Evolutionary conservation across 1,284 basidiomycete genomes (phyloP), one percentile per base, ranked within the genome.

Genomic region (Rhodotorula sp.): DNA sequence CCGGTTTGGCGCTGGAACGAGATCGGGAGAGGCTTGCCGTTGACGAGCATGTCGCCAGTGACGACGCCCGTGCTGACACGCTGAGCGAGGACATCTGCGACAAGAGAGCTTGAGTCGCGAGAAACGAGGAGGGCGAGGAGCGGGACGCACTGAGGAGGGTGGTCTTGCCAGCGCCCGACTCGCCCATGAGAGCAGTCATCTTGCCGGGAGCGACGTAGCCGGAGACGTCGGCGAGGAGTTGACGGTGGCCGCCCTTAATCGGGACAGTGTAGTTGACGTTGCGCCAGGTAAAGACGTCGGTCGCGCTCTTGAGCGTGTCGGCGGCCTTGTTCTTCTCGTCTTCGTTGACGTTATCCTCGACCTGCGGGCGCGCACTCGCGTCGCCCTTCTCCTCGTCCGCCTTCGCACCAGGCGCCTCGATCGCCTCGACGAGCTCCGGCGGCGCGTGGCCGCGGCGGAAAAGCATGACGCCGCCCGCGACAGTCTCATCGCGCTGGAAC

Each of bases 1-100:
- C 56, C 74, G 85, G 87, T 90, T 72, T 89, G 87, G 2, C 87
- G 85, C 76, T 89, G 88, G 85, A 94, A 95, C 71, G 91, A 90
- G 15, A 83, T 74, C 7, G 90, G 90, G 37, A 91, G 85, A 12
- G 85, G 82, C 60, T 87, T 85, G 0, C 92, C 93, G 76, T 92
- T 89, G 77, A 96, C 90, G 65, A 92, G 86, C 71, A 88, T 86
- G 66, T 92, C 87, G 1, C 94, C 94, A 0, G 84, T 85, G 58
- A 95, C 86, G 32, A 92, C 85, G 25, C 93, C 94, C 66, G 86
- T 87, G 34, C 85, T 85, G 22, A 87, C 87, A 13, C 92, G 88
- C 71, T 91, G 86, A 0, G 93, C 92, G 17, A 96, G 84, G 3
- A 91, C 91, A 80, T 96, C 92, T 61, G 48, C 15, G 21, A 19